phyloP scores from a whole-genome alignment of 2,329 filamentous ascomycete genomes.

The Exophiala sideris region DNA sequence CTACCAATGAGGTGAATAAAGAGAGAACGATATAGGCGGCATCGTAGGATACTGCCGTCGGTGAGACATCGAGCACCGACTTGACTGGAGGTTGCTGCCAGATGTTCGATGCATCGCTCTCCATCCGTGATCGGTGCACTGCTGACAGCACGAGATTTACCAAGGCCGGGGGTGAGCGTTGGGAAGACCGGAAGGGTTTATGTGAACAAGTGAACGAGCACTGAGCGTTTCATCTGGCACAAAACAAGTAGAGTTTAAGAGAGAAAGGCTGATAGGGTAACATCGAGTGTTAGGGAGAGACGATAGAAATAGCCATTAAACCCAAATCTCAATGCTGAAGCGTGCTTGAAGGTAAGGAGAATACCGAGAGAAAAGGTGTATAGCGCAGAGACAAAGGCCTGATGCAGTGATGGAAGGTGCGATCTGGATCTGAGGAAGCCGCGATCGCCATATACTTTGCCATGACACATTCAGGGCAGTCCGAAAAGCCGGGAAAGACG shows the following conservation, averaged over 20 bases:
- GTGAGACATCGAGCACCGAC: not conserved
- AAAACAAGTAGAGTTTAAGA: not conserved
- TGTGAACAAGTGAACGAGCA: not conserved
- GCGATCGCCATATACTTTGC: not conserved
- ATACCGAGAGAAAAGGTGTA: not conserved
- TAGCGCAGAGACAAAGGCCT: not conserved
- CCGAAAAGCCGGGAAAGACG: not conserved
- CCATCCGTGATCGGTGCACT: constrained; percentile 6
- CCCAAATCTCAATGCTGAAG: not conserved
- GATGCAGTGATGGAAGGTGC: not conserved
- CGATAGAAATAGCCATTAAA: not conserved
- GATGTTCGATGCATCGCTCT: constrained; percentile 1
- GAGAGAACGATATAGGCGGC: constrained; percentile 56
- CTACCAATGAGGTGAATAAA: constrained; percentile 68
- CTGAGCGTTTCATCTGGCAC: not conserved
- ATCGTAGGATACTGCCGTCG: constrained; percentile 17
- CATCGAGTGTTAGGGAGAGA: not conserved
- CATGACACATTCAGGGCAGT: not conserved
- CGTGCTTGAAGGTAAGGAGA: not conserved
- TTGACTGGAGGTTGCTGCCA: not conserved
- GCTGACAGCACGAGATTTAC: not conserved
- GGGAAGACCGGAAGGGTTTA: not conserved
- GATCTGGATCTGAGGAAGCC: not conserved
- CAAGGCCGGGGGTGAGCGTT: not conserved
- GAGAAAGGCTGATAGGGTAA: not conserved